Conservation (phyloP, 257 asterid species). For the Solanum okadae region DNA sequence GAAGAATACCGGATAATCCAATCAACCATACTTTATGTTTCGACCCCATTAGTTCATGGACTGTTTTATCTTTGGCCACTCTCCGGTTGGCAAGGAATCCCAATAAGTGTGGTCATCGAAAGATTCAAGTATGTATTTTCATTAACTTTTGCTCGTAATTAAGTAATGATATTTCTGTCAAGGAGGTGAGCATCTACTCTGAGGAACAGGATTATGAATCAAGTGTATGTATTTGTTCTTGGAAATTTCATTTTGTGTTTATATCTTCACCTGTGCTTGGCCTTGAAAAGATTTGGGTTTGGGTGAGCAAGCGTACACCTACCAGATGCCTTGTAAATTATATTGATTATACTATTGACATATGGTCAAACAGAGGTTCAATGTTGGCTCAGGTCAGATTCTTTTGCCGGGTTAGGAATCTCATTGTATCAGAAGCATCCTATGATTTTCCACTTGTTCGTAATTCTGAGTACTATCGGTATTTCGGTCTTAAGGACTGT, state of each 20-base stretch:
- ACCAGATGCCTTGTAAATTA: slow-evolving; percentile 30
- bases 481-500: slow-evolving; percentile 10
- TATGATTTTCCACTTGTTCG: slow-evolving; percentile 2
- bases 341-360: slow-evolving; percentile 25
- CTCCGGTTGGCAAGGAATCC: slow-evolving; percentile 82
- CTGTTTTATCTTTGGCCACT: slow-evolving; percentile 37
- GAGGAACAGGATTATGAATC: neutral
- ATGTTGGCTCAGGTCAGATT: slow-evolving; percentile 90
- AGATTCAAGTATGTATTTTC: slow-evolving; percentile 76
- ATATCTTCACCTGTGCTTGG: neutral
- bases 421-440: slow-evolving; percentile 19
- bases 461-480: neutral
- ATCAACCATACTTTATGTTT: neutral
- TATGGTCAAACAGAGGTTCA: slow-evolving; percentile 65
- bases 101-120: slow-evolving; percentile 58
- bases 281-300: slow-evolving; percentile 23
- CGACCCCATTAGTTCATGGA: slow-evolving; percentile 47
- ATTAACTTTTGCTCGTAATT: slow-evolving; percentile 33
- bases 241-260: slow-evolving; percentile 8
- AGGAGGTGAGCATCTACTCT: neutral
- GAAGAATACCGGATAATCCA: neutral
- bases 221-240: slow-evolving; percentile 47
- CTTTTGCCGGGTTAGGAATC: slow-evolving; percentile 44
- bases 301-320: slow-evolving; percentile 37
- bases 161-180: slow-evolving; percentile 21